Percentiles rank a stretch among this genome's conserved stretches.
phyloP scores from a whole-genome alignment of 148 eudicot species.

The Cornus florida region DNA sequence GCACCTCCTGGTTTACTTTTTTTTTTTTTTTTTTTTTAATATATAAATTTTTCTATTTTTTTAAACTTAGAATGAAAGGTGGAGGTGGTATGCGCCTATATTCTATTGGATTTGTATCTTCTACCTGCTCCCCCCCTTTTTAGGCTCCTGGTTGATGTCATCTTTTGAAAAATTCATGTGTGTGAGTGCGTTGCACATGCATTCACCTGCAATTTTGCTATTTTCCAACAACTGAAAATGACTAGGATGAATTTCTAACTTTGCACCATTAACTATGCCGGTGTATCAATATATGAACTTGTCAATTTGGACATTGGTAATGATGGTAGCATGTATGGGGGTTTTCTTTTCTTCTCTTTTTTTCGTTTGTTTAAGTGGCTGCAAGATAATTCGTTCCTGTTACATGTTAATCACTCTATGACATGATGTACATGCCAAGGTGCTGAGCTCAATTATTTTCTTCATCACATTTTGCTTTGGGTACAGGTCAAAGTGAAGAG shows the following conservation, averaged over 20 bases:
- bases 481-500: conserved; percentile 93
- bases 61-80: background rate
- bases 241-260: background rate
- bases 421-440: background rate
- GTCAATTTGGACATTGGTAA: background rate
- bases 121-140: background rate
- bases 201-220: background rate
- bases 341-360: too few species aligned
- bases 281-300: background rate
- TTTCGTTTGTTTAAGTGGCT: background rate
- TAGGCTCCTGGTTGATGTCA: background rate
- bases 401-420: background rate
- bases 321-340: background rate
- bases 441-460: background rate
- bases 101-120: background rate
- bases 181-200: background rate
- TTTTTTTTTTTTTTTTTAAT: background rate
- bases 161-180: background rate
- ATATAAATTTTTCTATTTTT: background rate
- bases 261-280: background rate
- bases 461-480: conserved; percentile 3
- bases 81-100: background rate
- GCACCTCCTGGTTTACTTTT: background rate
- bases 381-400: background rate
- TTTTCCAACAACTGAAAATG: background rate